Evolutionary conservation across 306 rosid genomes (phyloP).

Genomic region (Pterocarpus santalinus): DNA sequence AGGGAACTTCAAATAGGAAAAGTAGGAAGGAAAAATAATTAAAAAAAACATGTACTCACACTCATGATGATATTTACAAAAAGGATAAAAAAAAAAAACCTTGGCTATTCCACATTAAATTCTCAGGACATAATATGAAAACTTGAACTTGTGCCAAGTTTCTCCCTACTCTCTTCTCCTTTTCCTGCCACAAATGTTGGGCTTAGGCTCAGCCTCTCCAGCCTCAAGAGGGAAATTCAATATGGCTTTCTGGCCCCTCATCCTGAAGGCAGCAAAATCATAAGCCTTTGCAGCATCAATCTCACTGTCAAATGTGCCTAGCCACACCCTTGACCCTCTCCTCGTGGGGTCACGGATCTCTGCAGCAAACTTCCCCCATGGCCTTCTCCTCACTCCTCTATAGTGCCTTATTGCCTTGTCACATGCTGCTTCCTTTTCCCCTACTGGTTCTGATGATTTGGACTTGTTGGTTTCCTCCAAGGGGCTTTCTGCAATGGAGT

Average conservation of each 20-base stretch:
- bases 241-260: conserved; percentile 81
- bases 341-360: conserved; percentile 83
- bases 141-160: too few species aligned
- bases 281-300: conserved; percentile 86
- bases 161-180: conserved; percentile 44
- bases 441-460: not conserved
- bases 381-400: conserved; percentile 82
- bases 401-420: conserved; percentile 53
- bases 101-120: not conserved
- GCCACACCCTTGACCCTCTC: conserved; percentile 80
- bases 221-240: conserved; percentile 82
- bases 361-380: conserved; percentile 91
- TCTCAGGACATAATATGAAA: too few species aligned
- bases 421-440: conserved; percentile 14
- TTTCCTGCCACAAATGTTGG: conserved; percentile 52
- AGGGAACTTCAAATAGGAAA: too few species aligned
- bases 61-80: not conserved
- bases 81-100: not conserved
- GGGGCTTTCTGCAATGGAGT: not conserved
- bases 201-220: conserved; percentile 54
- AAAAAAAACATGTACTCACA: too few species aligned
- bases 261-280: conserved; percentile 79
- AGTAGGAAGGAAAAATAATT: too few species aligned
- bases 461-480: not conserved
- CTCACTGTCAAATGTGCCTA: conserved; percentile 79